These are phyloP conservation scores for Didymella sp. DNA, from an alignment of 2,329 filamentous ascomycete species.

Conservation along the genomic window DNA sequence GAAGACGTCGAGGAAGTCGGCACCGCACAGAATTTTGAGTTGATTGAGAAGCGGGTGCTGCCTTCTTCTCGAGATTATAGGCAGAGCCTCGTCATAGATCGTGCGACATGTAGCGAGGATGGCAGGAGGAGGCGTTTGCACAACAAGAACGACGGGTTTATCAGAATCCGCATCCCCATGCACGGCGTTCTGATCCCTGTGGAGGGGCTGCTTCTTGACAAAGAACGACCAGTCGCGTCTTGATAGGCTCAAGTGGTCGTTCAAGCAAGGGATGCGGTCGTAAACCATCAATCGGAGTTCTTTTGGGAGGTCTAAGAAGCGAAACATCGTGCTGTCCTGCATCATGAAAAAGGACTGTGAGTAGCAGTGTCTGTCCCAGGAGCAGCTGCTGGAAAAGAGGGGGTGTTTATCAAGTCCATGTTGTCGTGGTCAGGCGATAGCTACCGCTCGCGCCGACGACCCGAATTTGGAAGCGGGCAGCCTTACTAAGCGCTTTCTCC, in stretches of 20 bases:
- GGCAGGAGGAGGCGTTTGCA: constrained; percentile 1
- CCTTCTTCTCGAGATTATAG: constrained; percentile 5
- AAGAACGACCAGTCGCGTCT: constrained; percentile 19
- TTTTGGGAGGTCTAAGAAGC: constrained; percentile 21
- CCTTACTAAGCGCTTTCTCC: constrained; percentile 14
- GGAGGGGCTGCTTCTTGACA: constrained; percentile 10
- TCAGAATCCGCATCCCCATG: constrained; percentile 14
- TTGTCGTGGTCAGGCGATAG: constrained; percentile 12
- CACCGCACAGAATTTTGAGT: constrained; percentile 6
- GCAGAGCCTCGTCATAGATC: constrained; percentile 11
- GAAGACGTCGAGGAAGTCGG: constrained; percentile 16
- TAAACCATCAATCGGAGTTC: constrained; percentile 23
- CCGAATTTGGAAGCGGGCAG: constrained; percentile 11
- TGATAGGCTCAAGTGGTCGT: constrained; percentile 8
- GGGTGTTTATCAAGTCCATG: constrained; percentile 5
- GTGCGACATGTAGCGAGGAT: constrained; percentile 16
- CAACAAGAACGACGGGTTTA: constrained; percentile 1
- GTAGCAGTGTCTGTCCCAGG: not conserved
- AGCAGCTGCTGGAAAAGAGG: constrained; percentile 4
- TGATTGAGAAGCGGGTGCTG: not conserved
- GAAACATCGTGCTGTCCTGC: not conserved
- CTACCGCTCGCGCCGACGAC: constrained; percentile 7
- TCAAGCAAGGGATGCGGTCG: constrained; percentile 17
- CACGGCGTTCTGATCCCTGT: constrained; percentile 8
- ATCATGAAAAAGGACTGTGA: not conserved